Evolutionary conservation across 352 stramenopile species (phyloP).

Genomic region (Lagenidium giganteum): DNA sequence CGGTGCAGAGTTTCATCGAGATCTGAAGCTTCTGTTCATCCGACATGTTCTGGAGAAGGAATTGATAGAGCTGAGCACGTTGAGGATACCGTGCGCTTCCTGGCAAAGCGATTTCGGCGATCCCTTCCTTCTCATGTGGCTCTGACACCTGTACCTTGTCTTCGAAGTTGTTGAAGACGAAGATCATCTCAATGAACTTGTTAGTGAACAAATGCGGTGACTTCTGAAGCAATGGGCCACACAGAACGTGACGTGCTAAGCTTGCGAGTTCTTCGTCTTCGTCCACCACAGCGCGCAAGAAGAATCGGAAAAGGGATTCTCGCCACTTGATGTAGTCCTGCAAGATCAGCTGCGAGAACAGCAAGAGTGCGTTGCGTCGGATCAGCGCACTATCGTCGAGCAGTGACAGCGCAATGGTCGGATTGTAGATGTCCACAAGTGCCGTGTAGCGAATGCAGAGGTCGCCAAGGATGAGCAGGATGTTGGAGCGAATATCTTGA

Average conservation of each 20-base stretch:
- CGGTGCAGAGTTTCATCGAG: constrained; percentile 92
- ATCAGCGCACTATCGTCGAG: constrained; percentile 84
- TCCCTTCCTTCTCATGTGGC: constrained; percentile 58
- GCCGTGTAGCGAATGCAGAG: constrained; percentile 96
- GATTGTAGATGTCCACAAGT: constrained; percentile 94
- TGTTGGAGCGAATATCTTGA: constrained; percentile 94
- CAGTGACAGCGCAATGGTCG: constrained; percentile 93
- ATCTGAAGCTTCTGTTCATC: constrained; percentile 96
- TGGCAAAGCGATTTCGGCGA: constrained; percentile 53
- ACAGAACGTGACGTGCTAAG: constrained; percentile 92
- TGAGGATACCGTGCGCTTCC: constrained; percentile 52
- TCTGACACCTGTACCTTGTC: constrained; percentile 59
- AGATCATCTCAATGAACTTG: constrained; percentile 97
- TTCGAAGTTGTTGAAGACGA: constrained; percentile 92
- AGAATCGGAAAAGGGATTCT: constrained; percentile 93
- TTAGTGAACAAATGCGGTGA: constrained; percentile 93
- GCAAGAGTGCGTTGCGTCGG: constrained; percentile 92
- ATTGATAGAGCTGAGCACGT: constrained; percentile 90
- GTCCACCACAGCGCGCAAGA: constrained; percentile 93
- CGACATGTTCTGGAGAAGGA: constrained; percentile 92
- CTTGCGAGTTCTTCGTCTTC: constrained; percentile 90
- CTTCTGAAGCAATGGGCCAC: constrained; percentile 88
- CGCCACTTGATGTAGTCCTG: constrained; percentile 99
- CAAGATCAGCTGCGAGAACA: constrained; percentile 95
- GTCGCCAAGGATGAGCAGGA: constrained; percentile 94